Evolutionary conservation across 2,329 filamentous ascomycete species (phyloP).

Genomic region (Fusarium sp.): DNA sequence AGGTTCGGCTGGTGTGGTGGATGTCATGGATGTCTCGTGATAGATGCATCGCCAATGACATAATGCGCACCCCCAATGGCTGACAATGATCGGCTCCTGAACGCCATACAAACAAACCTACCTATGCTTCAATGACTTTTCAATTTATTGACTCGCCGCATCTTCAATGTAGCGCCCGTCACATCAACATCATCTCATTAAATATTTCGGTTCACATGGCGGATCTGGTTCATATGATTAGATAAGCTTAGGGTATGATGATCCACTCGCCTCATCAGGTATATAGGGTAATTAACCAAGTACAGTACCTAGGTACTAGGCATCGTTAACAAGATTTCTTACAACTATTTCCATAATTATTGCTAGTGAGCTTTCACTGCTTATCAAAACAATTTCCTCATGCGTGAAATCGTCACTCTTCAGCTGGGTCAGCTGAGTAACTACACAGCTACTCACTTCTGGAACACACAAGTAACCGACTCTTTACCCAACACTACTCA

Average conservation of each 20-base stretch:
- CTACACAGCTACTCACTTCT: constrained; percentile 94
- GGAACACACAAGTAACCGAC: constrained; percentile 84
- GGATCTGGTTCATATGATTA: constrained; percentile 19
- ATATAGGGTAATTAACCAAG: constrained; percentile 25
- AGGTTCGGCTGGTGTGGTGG: neutral
- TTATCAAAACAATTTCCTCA: constrained; percentile 51
- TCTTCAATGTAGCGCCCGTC: neutral
- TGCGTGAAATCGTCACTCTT: constrained; percentile 95
- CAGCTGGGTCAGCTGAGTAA: constrained; percentile 95
- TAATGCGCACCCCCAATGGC: constrained; percentile 17
- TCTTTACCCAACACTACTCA: neutral
- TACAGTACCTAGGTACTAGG: too few relatives aligned
- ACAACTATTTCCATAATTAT: neutral
- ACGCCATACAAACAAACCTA: neutral
- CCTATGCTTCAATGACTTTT: neutral
- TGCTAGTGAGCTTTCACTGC: neutral
- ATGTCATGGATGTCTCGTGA: constrained; percentile 24
- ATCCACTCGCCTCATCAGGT: neutral
- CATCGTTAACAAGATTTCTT: neutral
- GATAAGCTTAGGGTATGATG: constrained; percentile 31
- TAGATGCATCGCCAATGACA: constrained; percentile 28
- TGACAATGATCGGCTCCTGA: neutral
- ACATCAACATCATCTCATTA: neutral
- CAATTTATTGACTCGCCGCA: neutral
- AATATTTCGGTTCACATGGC: neutral